Evolutionary conservation across 2,329 filamentous ascomycete species (phyloP), one percentile per base, ranked within the genome.

Genomic region (Cryphonectria nitschkei): DNA sequence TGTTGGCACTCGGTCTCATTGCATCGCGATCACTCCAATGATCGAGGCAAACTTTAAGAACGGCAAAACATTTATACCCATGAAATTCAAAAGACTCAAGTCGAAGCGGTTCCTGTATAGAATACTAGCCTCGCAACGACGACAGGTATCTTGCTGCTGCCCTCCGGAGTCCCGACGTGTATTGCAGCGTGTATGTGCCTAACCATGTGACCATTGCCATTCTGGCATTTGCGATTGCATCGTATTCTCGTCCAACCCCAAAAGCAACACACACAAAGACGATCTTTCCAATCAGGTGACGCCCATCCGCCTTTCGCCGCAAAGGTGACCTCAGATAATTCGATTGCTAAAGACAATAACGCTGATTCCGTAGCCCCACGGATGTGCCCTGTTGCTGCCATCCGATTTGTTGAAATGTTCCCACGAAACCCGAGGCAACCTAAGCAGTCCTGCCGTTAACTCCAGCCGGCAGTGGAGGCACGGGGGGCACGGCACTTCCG

Each of bases 381-480:
- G 4, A 39, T 34, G 32, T 39, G 58, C 32, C 32, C 39, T 61
- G 58, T 61, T 61, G 32, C 58, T 11, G 16, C 22, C 7, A 9
- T 19, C 32, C 32, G 19, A 4, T 9, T 11, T 22, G 8, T 4
- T n/a, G 9, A 32, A 46, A 39, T 29, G 9, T 46, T n/a, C 32
- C 16, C 41, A 22, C 29, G 5, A 22, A 11, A 11, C 29, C 16
- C 19, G 9, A 2, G 13, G 16, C 60, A 50, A 19, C 52, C 68
- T 66, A 74, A 32, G 70, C 63, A n/a, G 67, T 68, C 26, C 67
- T 68, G 50, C 78, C 79, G 70, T 81, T 81, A 8, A 78, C 62
- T 19, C 75, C 74, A 6, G 75, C 70, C 41, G 85, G 84, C 66
- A 87, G 73, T 60, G 80, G 77, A n/a, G 86, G 86, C 63, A 84